Base-by-base conservation (phyloP, 2,329 filamentous ascomycete species). In the Sclerotinia glacialis region DNA sequence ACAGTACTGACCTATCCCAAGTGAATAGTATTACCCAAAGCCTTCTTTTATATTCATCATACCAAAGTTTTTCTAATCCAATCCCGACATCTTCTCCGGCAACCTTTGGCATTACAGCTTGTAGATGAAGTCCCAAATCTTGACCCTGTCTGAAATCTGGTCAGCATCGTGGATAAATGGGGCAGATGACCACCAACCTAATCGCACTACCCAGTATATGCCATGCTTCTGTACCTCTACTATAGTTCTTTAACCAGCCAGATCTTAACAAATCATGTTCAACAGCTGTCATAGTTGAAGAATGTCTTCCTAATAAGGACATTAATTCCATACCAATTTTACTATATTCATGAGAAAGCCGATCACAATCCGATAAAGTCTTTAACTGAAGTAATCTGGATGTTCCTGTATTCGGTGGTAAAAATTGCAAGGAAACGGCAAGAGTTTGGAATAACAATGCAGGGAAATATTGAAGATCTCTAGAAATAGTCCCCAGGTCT, bases 211-310 rank as follows among this genome's bases (percentile, higher is more conserved):
- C 65, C 9, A 70, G 42, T 26, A 54, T 16, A 59, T 69, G 59
- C 69, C 67, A 69, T 34, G 67, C 66, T 44, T 70, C 69, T 18
- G 59, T 61, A n/a, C 65, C 67, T 37, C 67, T 54, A n/a, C 67
- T 61, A 18, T 56, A 66, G 34, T 70, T 67, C 40, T 70, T 70
- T 42, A 70, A 31, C 69, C 69, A 70, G 2, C 50, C 60, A 26
- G 56, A 47, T 62, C 63, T 66, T 12, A 67, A 23, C 34, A 70
- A 37, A 55, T 69, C 65, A 46, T 67, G 62, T 44, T 70, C 67
- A n/a, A 70, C 67, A 5, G 62, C 53, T 8, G 50, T 60, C 4
- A 69, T 40, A 37, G 63, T 67, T 2, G 67, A 52, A 37, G 62
- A 42, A 42, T 70, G 63, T 42, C 64, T 61, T 28, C 61, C 67